Evolutionary conservation across 306 rosid genomes (phyloP), one percentile per base, ranked within the genome.

Genomic region (Casuarina cunninghamiana): DNA sequence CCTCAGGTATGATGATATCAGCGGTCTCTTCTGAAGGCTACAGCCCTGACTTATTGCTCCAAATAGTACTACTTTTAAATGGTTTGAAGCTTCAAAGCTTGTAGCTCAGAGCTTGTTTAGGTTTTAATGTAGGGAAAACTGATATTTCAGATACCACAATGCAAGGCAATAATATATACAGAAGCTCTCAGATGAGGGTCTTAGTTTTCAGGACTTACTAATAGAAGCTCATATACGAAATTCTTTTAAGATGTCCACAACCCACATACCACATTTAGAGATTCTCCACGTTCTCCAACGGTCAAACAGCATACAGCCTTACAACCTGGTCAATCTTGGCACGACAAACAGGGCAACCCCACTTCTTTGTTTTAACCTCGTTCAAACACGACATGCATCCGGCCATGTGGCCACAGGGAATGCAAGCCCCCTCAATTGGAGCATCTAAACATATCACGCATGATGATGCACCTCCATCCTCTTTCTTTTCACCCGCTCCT

Each of bases 321-420:
- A 93, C 80, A 71, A 96, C 77, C 78, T 93, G 97, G 83, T 90
- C 85, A 53, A 96, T 96, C 85, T 93, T 90, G 19, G 96, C 79
- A 16, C 99, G 97, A 67, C 99, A 96, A 26, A 96, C 99, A 0
- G 99, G 99, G 84, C 99, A 96, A 53, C 97, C 97, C 98, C 99
- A 93, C 70, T 96, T 96, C 90, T 93, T 93, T 54, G 90, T 72
- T 73, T 87, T 86, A 73, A 96, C 84, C 88, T 91, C 98, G 2
- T 86, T 86, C 94, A 96, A 84, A 86, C 99, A 96, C 73, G 91
- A 84, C 98, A 96, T 96, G 86, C 99, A 96, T 80, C 98, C 98
- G 38, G 89, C 96, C 88, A 96, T 96, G 82, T 96, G 99, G 69
- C 99, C 98, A 83, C 99, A 96, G 10, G 99, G 99, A 77, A 96